Percentiles rank a stretch among this genome's conserved stretches.
These are phyloP conservation scores for Ophiosphaerella korrae DNA, from an alignment of 2,329 filamentous ascomycete species.

Conservation along the genomic window DNA sequence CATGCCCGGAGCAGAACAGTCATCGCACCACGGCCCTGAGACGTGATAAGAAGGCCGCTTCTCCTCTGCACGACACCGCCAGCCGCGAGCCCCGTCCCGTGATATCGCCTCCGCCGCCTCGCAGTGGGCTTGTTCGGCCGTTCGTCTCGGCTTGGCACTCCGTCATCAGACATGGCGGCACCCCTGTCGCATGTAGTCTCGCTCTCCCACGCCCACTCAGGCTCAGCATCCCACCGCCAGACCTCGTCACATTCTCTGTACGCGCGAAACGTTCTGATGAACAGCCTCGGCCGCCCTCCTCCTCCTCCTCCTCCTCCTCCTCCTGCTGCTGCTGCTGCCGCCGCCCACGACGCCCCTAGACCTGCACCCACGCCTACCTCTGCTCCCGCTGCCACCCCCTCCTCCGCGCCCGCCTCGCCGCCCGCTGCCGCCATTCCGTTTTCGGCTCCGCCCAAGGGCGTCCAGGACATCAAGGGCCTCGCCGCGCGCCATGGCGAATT, in stretches of 20 bases:
- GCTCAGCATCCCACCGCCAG: constrained; percentile 25
- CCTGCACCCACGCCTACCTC: too few relatives aligned
- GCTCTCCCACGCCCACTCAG: not conserved
- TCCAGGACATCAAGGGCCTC: constrained; percentile 29
- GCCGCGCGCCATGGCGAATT: constrained; percentile 35
- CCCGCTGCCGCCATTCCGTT: constrained; percentile 18
- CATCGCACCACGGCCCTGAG: too few relatives aligned
- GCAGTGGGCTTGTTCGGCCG: not conserved
- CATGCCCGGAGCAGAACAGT: too few relatives aligned
- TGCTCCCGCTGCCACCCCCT: too few relatives aligned
- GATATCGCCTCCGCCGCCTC: too few relatives aligned
- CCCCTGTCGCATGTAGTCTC: constrained; percentile 7
- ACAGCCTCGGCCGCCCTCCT: constrained; percentile 37
- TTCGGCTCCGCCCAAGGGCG: constrained; percentile 26
- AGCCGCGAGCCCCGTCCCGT: too few relatives aligned
- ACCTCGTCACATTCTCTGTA: constrained; percentile 56
- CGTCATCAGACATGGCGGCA: constrained; percentile 11
- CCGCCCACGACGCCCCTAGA: too few relatives aligned
- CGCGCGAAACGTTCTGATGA: constrained; percentile 59
- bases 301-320: too few relatives aligned
- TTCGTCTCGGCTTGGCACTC: too few relatives aligned
- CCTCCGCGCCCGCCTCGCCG: constrained; percentile 8
- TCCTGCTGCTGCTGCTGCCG: too few relatives aligned
- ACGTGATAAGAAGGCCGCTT: too few relatives aligned
- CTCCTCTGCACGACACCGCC: too few relatives aligned